phyloP scores from a whole-genome alignment of 2,329 filamentous ascomycete species.

The Aspergillus amoenus region DNA sequence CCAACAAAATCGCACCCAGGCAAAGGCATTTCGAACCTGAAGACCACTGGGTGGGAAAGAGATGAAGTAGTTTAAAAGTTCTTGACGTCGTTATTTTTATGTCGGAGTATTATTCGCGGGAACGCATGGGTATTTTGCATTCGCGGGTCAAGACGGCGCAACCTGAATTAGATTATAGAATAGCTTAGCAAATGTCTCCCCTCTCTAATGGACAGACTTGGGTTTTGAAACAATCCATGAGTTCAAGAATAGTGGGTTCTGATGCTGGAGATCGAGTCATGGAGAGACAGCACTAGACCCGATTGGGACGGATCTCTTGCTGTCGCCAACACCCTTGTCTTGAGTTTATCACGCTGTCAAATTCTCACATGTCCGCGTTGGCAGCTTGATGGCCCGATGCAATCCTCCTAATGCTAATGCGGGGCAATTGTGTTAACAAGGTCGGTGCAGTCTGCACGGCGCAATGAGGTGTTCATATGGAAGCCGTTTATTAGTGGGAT shows the following conservation, averaged over 20 bases:
- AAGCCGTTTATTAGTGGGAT: not conserved
- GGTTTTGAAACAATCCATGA: not conserved
- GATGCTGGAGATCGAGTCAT: not conserved
- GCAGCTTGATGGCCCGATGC: not conserved
- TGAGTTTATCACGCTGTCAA: not conserved
- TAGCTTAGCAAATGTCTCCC: slow-evolving; percentile 3
- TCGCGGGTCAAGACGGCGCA: not conserved
- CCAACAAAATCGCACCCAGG: slow-evolving; percentile 65
- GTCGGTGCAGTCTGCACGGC: not conserved
- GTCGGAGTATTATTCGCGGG: not conserved
- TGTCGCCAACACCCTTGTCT: not conserved
- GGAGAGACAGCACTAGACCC: not conserved
- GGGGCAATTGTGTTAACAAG: not conserved
- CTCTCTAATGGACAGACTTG: slow-evolving; percentile 2
- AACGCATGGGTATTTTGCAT: not conserved
- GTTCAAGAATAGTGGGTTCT: not conserved
- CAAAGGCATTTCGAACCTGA: slow-evolving; percentile 64
- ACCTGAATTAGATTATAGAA: not conserved
- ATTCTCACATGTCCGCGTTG: not conserved
- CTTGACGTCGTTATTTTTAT: not conserved
- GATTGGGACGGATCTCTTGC: not conserved
- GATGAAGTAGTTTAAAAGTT: slow-evolving; percentile 67
- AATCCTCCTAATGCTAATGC: not conserved
- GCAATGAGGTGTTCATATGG: not conserved
- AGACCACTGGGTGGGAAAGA: slow-evolving; percentile 77